These are phyloP conservation scores for Globisporangium rhizosaccharum DNA, from an alignment of 352 stramenopile species.

Conservation along the genomic window DNA sequence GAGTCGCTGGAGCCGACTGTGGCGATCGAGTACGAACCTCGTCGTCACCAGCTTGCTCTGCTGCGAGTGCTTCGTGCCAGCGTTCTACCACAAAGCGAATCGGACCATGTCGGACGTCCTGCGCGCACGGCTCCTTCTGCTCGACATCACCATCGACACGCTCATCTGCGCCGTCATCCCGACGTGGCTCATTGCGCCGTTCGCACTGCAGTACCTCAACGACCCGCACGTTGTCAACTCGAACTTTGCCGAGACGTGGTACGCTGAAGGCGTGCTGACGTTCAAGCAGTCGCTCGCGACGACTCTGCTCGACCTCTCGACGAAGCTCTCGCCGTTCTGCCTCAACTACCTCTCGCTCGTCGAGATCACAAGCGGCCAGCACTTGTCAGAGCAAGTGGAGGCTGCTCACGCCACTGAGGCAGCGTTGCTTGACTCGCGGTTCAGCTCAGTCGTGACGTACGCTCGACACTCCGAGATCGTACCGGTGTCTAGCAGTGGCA, in stretches of 20 bases:
- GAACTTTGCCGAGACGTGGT: slow-evolving; percentile 7
- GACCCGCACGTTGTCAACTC: slow-evolving; percentile 1
- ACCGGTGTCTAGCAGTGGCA: neutral
- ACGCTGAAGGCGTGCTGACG: slow-evolving; percentile 7
- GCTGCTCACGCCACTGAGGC: too few relatives aligned
- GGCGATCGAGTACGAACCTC: neutral
- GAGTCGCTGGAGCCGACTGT: slow-evolving; percentile 1
- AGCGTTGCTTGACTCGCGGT: neutral
- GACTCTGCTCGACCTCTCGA: slow-evolving; percentile 1
- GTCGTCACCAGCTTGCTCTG: neutral
- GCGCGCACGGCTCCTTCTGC: slow-evolving; percentile 1
- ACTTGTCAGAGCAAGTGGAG: neutral
- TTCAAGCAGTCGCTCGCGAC: slow-evolving; percentile 8
- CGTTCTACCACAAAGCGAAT: slow-evolving; percentile 1
- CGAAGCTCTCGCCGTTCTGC: slow-evolving; percentile 6
- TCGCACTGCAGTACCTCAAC: neutral
- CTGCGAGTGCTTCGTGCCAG: slow-evolving; percentile 4
- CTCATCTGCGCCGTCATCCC: slow-evolving; percentile 7
- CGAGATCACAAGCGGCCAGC: slow-evolving; percentile 4
- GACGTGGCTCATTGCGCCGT: neutral
- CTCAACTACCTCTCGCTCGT: slow-evolving; percentile 11
- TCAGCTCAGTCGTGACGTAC: neutral
- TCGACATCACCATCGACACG: slow-evolving; percentile 6
- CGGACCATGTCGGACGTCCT: neutral
- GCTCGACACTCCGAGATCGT: neutral